Conservation (phyloP, 768 basidiomycete species). For the Lentinus tigrinus region DNA sequence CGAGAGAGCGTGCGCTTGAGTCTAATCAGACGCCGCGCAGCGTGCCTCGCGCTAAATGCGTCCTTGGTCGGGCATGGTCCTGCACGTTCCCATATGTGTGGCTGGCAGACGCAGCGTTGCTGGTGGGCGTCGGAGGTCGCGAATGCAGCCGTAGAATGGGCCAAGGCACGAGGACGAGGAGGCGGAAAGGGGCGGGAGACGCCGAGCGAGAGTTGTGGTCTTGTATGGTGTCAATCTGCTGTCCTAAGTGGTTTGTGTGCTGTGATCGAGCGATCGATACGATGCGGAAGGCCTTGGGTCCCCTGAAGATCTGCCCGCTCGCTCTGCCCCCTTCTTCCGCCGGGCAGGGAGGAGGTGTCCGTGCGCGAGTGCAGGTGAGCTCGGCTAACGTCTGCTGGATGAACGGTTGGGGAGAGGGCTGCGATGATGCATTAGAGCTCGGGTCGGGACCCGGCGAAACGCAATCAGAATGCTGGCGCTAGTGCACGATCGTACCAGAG, state of each 20-base stretch:
- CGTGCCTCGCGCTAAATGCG: too few relatives aligned
- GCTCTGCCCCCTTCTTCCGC: not conserved
- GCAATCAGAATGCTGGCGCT: constrained; percentile 17
- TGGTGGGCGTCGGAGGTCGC: too few relatives aligned
- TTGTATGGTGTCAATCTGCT: not conserved
- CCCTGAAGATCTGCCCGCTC: not conserved
- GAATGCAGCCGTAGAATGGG: too few relatives aligned
- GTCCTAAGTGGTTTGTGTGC: not conserved
- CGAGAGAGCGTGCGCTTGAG: too few relatives aligned
- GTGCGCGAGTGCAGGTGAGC: not conserved
- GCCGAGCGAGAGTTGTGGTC: not conserved
- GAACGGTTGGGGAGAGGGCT: not conserved
- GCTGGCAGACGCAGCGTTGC: too few relatives aligned
- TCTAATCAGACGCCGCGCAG: too few relatives aligned
- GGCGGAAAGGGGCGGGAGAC: not conserved
- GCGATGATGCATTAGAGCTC: not conserved
- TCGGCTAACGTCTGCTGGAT: not conserved
- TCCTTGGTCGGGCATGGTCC: too few relatives aligned
- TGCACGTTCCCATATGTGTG: too few relatives aligned
- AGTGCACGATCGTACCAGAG: constrained; percentile 8
- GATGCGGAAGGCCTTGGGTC: not conserved
- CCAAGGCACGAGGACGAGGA: too few relatives aligned
- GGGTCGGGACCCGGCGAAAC: not conserved
- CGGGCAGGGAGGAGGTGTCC: not conserved
- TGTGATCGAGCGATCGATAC: not conserved